A percentile compares a stretch with the other conserved stretches of the same genome.
Conservation (phyloP, 2,329 filamentous ascomycete genomes). For the Penicillium sp. region DNA sequence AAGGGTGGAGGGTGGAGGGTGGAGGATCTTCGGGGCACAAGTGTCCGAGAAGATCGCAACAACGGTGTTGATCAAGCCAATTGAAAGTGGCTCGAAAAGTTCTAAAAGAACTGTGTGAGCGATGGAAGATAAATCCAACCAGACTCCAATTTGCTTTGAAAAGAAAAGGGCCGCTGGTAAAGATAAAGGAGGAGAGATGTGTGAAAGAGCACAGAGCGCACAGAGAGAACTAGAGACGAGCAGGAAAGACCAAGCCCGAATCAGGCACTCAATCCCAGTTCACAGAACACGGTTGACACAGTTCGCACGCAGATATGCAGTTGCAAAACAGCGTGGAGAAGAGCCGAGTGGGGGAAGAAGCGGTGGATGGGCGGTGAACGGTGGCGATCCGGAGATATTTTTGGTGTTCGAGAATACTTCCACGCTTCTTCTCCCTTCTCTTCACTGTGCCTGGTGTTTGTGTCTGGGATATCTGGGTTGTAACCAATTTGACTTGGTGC, state of each 20-base stretch:
- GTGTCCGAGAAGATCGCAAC: constrained; percentile 14
- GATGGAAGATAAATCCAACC: constrained; percentile 1
- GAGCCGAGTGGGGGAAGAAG: constrained; percentile 13
- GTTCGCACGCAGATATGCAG: not conserved
- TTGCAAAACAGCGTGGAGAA: constrained; percentile 8
- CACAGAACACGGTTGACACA: not conserved
- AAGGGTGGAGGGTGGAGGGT: constrained; percentile 13
- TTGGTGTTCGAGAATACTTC: not conserved
- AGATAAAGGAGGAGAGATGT: not conserved
- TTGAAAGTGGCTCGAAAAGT: not conserved
- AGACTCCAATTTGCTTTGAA: not conserved
- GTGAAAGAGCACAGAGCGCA: not conserved
- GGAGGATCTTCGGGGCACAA: constrained; percentile 17
- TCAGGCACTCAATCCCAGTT: constrained; percentile 8
- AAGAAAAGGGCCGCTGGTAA: constrained; percentile 1
- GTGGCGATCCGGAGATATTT: constrained; percentile 8
- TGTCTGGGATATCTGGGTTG: constrained; percentile 12
- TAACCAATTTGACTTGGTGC: constrained; percentile 17
- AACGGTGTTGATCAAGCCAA: constrained; percentile 8
- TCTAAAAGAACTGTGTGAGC: constrained; percentile 10
- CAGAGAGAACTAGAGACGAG: not conserved
- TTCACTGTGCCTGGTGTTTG: not conserved
- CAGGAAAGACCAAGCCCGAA: constrained; percentile 10
- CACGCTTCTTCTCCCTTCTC: not conserved
- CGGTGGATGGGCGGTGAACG: constrained; percentile 20